Evolutionary conservation across 164 flowering plant species (phyloP).

Genomic region (Magnolia sinica): DNA sequence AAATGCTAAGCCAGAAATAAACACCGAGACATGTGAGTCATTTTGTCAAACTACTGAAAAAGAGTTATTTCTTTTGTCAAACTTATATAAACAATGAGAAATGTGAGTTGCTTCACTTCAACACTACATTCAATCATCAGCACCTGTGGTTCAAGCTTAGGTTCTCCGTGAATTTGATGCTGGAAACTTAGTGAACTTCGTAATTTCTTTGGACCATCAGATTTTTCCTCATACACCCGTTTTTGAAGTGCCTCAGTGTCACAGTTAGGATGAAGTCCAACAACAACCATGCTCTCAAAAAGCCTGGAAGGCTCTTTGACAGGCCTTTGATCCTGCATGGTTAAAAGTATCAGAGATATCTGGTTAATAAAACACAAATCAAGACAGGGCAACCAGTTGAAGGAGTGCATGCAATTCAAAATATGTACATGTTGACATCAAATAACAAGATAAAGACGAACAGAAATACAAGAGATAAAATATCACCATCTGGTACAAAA

Average conservation of each 20-base stretch:
- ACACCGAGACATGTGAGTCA: neutral
- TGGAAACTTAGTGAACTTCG: conserved; percentile 52
- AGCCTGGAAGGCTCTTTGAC: conserved; percentile 81
- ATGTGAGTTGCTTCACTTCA: neutral
- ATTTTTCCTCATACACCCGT: conserved; percentile 52
- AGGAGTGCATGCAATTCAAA: neutral
- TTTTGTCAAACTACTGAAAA: too few species aligned
- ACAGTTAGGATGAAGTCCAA: conserved; percentile 91
- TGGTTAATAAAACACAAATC: neutral
- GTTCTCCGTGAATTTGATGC: conserved; percentile 64
- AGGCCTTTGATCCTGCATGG: conserved; percentile 71
- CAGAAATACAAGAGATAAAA: neutral
- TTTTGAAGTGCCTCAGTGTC: conserved; percentile 67
- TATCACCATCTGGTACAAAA: neutral
- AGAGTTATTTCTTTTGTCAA: too few species aligned
- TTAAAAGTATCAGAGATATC: conserved; percentile 6
- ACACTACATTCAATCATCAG: conserved; percentile 2
- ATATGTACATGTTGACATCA: neutral
- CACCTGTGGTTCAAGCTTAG: conserved; percentile 94
- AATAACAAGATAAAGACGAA: neutral
- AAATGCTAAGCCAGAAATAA: neutral
- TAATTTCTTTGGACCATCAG: conserved; percentile 67
- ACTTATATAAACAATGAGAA: too few species aligned
- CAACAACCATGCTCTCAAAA: conserved; percentile 97
- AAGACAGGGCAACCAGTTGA: neutral